These are phyloP conservation scores for Neopestalotiopsis rosae DNA, from an alignment of 2,329 filamentous ascomycete genomes.

Conservation along the genomic window DNA sequence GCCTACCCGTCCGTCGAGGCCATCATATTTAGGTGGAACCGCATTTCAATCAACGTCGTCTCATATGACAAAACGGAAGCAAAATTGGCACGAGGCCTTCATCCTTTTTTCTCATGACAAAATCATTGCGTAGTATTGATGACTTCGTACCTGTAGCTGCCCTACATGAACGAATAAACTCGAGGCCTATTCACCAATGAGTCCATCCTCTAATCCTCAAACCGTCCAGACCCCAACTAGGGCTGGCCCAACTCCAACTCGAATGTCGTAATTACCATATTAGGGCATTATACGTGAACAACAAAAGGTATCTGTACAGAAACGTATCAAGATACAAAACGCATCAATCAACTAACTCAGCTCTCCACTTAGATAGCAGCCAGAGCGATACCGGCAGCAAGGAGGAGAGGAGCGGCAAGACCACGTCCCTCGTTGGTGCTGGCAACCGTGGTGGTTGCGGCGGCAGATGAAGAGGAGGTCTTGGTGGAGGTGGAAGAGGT, in stretches of 20 bases:
- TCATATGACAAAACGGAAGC: neutral
- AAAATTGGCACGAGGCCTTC: neutral
- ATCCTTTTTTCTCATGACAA: neutral
- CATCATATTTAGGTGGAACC: neutral
- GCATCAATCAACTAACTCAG: neutral
- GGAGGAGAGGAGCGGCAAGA: slow-evolving; percentile 31
- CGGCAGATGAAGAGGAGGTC: slow-evolving; percentile 17
- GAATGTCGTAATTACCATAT: slow-evolving; percentile 10
- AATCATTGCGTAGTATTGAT: slow-evolving; percentile 15
- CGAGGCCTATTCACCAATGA: neutral
- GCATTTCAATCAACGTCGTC: neutral
- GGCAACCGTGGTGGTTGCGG: slow-evolving; percentile 27
- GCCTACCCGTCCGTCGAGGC: neutral
- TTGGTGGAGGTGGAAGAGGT: slow-evolving; percentile 23
- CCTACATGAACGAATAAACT: neutral
- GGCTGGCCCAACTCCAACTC: neutral
- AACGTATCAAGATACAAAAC: slow-evolving; percentile 2
- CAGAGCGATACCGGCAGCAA: slow-evolving; percentile 12
- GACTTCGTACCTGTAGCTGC: slow-evolving; percentile 3
- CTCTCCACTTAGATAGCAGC: slow-evolving; percentile 5
- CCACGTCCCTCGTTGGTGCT: slow-evolving; percentile 34
- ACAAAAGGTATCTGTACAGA: slow-evolving; percentile 15
- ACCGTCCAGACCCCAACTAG: neutral
- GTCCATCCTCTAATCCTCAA: neutral
- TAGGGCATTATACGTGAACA: neutral